Percentiles rank a stretch among this genome's conserved stretches.
These are phyloP conservation scores for Physcia stellaris DNA, from an alignment of 495 filamentous ascomycete genomes.

Conservation along the genomic window DNA sequence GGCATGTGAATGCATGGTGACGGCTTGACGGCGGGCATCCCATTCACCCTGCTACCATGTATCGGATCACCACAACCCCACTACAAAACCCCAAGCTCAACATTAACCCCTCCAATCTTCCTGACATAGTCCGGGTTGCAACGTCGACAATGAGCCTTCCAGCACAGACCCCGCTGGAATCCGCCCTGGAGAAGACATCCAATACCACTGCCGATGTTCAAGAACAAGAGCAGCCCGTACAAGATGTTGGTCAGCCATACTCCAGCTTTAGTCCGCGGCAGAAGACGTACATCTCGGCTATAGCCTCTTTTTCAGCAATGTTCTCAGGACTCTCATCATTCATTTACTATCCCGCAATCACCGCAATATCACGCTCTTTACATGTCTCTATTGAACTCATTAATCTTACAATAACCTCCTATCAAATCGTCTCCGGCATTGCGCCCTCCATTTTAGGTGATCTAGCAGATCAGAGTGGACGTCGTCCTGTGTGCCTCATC, in stretches of 20 bases:
- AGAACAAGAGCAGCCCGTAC: background rate
- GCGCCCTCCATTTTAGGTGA: constrained; percentile 45
- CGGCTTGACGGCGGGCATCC: too few species aligned
- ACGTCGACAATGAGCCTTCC: too few species aligned
- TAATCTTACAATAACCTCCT: constrained; percentile 53
- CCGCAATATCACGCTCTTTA: constrained; percentile 37
- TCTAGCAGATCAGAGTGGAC: too few species aligned
- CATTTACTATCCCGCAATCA: constrained; percentile 67
- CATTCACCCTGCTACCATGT: too few species aligned
- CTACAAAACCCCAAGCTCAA: too few species aligned
- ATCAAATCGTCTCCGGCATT: constrained; percentile 49
- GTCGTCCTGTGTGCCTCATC: constrained; percentile 44
- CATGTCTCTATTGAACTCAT: constrained; percentile 42
- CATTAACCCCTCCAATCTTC: too few species aligned
- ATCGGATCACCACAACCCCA: too few species aligned
- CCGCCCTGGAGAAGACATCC: too few species aligned
- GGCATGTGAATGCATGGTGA: too few species aligned
- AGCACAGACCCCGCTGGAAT: too few species aligned
- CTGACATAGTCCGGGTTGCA: too few species aligned
- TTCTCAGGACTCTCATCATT: constrained; percentile 62
- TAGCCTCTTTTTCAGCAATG: constrained; percentile 45
- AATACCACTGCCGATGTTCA: background rate
- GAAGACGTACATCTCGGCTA: constrained; percentile 2
- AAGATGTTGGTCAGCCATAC: constrained; percentile 1
- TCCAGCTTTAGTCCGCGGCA: background rate